phyloP scores from a whole-genome alignment of 495 filamentous ascomycete genomes.

The Penicillium desertorum region DNA sequence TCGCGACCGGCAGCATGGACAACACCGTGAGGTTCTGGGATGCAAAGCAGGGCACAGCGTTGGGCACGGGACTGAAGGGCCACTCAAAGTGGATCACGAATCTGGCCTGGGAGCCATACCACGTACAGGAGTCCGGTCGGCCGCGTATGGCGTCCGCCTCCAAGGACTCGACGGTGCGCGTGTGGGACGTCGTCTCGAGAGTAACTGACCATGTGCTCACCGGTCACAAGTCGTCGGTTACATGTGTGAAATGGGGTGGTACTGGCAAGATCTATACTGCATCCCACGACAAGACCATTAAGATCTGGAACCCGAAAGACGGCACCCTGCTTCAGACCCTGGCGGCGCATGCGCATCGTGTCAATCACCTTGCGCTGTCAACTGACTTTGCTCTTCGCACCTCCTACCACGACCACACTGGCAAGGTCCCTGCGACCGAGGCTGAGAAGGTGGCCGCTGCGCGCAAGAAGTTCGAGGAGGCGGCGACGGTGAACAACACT shows the following conservation, averaged over 20 bases:
- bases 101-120: constrained; percentile 93
- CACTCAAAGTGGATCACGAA: constrained; percentile 89
- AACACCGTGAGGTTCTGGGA: constrained; percentile 91
- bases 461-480: constrained; percentile 80
- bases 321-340: constrained; percentile 79
- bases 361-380: constrained; percentile 93
- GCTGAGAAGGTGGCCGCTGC: constrained; percentile 75
- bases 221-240: constrained; percentile 84
- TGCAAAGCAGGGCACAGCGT: constrained; percentile 71
- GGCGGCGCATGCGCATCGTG: constrained; percentile 84
- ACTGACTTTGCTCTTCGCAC: constrained; percentile 90
- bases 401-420: constrained; percentile 82
- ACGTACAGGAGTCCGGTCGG: constrained; percentile 70
- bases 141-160: constrained; percentile 82
- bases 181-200: constrained; percentile 82
- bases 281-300: constrained; percentile 92
- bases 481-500: constrained; percentile 74
- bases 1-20: constrained; percentile 94
- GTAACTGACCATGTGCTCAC: constrained; percentile 77
- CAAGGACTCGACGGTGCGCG: constrained; percentile 84
- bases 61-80: constrained; percentile 78
- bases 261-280: constrained; percentile 80
- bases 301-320: constrained; percentile 80
- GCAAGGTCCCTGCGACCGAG: constrained; percentile 62
- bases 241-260: constrained; percentile 94